A percentile compares a stretch with the other conserved stretches of the same genome.
phyloP scores from a whole-genome alignment of 495 filamentous ascomycete species.

The Penicillium diatomitis region DNA sequence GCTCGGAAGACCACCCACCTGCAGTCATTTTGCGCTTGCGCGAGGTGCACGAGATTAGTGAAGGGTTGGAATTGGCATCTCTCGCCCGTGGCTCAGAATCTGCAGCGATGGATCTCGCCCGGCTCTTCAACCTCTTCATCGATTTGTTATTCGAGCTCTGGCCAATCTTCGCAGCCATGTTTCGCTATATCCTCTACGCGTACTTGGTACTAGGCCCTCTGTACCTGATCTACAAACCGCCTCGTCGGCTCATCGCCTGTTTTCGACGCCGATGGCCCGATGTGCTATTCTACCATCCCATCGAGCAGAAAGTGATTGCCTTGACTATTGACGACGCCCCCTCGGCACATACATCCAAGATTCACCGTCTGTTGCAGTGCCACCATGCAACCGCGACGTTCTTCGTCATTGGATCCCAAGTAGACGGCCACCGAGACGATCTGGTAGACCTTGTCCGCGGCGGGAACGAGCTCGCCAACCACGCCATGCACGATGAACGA shows the following conservation, averaged over 20 bases:
- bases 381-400: conserved; percentile 60
- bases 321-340: conserved; percentile 83
- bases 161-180: conserved; percentile 19
- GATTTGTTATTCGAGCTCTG: too few relatives aligned
- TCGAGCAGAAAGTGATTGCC: conserved; percentile 53
- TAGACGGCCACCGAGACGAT: conserved; percentile 47
- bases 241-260: conserved; percentile 52
- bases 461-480: conserved; percentile 71
- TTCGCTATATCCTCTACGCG: conserved; percentile 36
- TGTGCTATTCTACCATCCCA: conserved; percentile 59
- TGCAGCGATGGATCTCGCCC: too few relatives aligned
- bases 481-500: conserved; percentile 78
- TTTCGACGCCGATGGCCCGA: conserved; percentile 63
- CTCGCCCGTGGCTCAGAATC: too few relatives aligned
- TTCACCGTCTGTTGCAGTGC: conserved; percentile 52
- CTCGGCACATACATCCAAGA: conserved; percentile 59
- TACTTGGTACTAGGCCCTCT: conserved; percentile 46
- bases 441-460: conserved; percentile 51
- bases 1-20: too few relatives aligned
- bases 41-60: too few relatives aligned
- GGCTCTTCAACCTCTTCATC: too few relatives aligned
- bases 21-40: too few relatives aligned
- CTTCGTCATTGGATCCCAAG: conserved; percentile 71
- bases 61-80: too few relatives aligned
- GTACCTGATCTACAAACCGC: conserved; percentile 67